Percentiles rank a stretch among this genome's conserved stretches.
phyloP scores from a whole-genome alignment of 108 stramenopile genomes.

The Epipyxis sp. region DNA sequence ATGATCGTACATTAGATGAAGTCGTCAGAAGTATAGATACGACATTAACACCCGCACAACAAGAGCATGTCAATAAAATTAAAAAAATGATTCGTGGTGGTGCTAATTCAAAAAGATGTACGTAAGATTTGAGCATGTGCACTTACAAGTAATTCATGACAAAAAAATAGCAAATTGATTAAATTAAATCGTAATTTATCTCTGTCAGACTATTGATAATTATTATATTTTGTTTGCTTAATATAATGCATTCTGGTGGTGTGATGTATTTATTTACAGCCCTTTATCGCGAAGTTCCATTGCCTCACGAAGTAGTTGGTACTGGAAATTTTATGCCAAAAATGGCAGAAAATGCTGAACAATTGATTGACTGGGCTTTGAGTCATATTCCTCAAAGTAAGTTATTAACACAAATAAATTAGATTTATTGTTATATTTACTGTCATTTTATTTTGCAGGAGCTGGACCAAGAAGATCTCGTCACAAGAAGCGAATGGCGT shows the following conservation, averaged over 20 bases:
- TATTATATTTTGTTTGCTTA: not conserved
- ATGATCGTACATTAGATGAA: too few relatives aligned
- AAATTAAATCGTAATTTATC: too few relatives aligned
- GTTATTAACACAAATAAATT: not conserved
- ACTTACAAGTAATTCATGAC: too few relatives aligned
- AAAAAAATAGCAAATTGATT: too few relatives aligned
- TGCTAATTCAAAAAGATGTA: not conserved
- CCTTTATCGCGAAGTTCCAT: conserved; percentile 20
- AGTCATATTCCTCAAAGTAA: conserved; percentile 14
- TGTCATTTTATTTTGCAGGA: not conserved
- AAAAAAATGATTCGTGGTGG: not conserved
- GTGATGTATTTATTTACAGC: conserved; percentile 5
- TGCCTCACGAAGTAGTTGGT: conserved; percentile 7
- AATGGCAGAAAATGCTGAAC: not conserved
- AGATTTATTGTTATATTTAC: not conserved
- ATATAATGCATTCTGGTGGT: too few relatives aligned
- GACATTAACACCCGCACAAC: conserved; percentile 22
- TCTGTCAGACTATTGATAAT: not conserved
- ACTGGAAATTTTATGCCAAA: not conserved
- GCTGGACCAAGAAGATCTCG: conserved; percentile 24
- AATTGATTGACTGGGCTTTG: conserved; percentile 22
- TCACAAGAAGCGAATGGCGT: conserved; percentile 27
- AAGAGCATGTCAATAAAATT: not conserved
- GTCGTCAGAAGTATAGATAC: not conserved
- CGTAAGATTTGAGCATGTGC: not conserved